Conservation (phyloP, 2,329 filamentous ascomycete species). For the Rosellinia necatrix region DNA sequence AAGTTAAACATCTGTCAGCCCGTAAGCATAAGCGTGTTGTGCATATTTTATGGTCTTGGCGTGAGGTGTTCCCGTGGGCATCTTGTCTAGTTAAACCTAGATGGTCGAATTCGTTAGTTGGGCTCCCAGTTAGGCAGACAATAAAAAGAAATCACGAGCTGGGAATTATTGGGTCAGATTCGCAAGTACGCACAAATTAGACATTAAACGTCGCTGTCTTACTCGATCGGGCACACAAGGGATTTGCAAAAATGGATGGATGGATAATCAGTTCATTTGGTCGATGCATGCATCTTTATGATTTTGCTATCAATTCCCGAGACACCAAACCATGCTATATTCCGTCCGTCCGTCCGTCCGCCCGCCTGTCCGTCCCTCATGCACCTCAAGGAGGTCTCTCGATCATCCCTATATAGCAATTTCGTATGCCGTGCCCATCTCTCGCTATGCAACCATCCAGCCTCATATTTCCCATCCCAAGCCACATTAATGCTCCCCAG, state of each 20-base stretch:
- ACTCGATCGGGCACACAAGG: background rate
- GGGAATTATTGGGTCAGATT: too few species aligned
- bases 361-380: background rate
- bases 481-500: slow-evolving; percentile 21
- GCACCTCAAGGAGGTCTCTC: background rate
- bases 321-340: too few species aligned
- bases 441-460: slow-evolving; percentile 17
- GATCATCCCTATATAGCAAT: slow-evolving; percentile 4
- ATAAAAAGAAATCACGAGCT: too few species aligned
- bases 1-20: slow-evolving; percentile 10
- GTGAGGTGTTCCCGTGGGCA: background rate
- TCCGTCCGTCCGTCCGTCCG: too few species aligned
- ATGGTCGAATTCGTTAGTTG: too few species aligned
- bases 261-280: slow-evolving; percentile 15
- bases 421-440: slow-evolving; percentile 4
- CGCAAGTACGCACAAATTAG: too few species aligned
- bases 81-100: too few species aligned
- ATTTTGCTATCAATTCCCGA: slow-evolving; percentile 5
- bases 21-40: slow-evolving; percentile 8
- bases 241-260: slow-evolving; percentile 5
- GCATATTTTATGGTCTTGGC: slow-evolving; percentile 9
- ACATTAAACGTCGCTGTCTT: too few species aligned
- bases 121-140: slow-evolving; percentile 22
- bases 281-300: slow-evolving; percentile 23
- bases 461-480: background rate